Conservation (phyloP, 805 yeast genomes). For the Lipomyces anomalus region DNA sequence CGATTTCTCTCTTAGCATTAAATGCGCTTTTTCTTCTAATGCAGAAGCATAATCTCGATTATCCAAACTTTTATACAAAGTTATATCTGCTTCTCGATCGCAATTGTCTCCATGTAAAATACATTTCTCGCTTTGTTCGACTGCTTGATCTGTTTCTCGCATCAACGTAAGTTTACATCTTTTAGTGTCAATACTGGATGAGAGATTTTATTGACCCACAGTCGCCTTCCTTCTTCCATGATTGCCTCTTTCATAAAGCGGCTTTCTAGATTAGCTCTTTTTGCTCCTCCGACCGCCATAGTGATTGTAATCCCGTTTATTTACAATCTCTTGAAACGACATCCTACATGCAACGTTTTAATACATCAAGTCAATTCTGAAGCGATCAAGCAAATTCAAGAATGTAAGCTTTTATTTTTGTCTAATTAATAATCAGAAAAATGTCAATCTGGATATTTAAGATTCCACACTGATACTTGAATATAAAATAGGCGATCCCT, state of each 20-base stretch:
- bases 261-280: constrained; percentile 65
- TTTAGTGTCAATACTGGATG: no score
- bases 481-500: constrained; percentile 60
- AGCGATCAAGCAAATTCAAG: constrained; percentile 14
- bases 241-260: constrained; percentile 87
- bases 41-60: constrained; percentile 76
- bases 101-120: constrained; percentile 65
- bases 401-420: no score
- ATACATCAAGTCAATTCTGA: constrained; percentile 46
- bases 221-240: constrained; percentile 70
- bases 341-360: constrained; percentile 89
- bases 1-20: constrained; percentile 69
- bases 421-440: no score
- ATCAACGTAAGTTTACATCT: constrained; percentile 44
- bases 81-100: constrained; percentile 76
- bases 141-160: constrained; percentile 77
- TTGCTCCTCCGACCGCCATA: constrained; percentile 82
- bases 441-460: no score
- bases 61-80: constrained; percentile 82
- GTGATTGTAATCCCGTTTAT: constrained; percentile 86
- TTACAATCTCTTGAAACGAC: constrained; percentile 81
- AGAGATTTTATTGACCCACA: background rate
- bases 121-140: constrained; percentile 83
- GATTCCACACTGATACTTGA: no score
- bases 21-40: constrained; percentile 85